Evolutionary conservation across 2,329 filamentous ascomycete species (phyloP), one percentile per base, ranked within the genome.

Genomic region (Phoma sp.): DNA sequence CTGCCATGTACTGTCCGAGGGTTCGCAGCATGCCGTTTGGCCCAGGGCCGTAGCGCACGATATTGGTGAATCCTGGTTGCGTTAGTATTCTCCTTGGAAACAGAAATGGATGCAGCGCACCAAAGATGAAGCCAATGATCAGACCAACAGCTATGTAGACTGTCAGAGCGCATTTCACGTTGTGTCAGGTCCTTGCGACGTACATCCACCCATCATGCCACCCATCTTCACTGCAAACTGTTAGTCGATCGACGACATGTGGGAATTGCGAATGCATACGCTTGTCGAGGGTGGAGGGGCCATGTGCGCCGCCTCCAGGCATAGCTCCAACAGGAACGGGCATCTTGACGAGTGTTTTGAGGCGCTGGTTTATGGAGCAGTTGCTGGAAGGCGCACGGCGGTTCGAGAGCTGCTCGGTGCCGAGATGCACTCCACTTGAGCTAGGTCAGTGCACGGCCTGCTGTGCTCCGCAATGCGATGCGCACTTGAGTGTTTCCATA

Each of bases 61-160:
- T 96, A 72, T 93, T 96, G 67, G 96, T 90, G 46, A 89, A 91
- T 74, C 92, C 91, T 96, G 51, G 27, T 11, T 10, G 13, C 4
- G 47, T 71, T 54, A 71, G 67, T 14, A 37, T 42, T 42, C 37
- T 41, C 14, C 4, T 5, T 33, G 18, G 7, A 22, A 8, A 4
- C 7, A 32, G 9, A 9, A 2, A 9, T 29, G 9, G 6, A 11
- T 32, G 40, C 35, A 22, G 29, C 81, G 45, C 81, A 96, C 93
- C 95, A 68, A 95, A 96, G 69, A 99, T 96, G 81, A 99, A 98
- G 61, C 95, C 95, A 78, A 99, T 97, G 74, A 96, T 96, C 47
- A 90, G 82, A 59, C 95, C 95, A 59, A 99, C 95, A 77, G 92
- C 95, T 98, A 47, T 43, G n/a, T 22, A 44, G 3, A 32, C n/a